Base-by-base conservation (phyloP, 2,329 filamentous ascomycete genomes). In the Aureobasidium uvarum region DNA sequence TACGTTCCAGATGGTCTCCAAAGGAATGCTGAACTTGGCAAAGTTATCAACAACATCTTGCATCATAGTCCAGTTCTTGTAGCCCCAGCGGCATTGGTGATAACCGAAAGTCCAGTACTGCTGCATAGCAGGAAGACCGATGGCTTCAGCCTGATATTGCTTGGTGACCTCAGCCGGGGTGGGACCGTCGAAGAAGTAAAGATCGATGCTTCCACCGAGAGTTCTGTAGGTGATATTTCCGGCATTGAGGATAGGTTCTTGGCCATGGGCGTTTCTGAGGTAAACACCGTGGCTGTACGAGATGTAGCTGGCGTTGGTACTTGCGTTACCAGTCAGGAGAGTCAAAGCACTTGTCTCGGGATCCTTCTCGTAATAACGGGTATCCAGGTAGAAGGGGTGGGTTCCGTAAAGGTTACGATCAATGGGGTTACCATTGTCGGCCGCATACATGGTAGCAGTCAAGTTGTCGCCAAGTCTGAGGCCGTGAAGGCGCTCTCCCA, bases 71-170 rank as follows among this genome's bases (percentile, higher is more conserved):
- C 89, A 92, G 71, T 90, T 91, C 45, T 83, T 79, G 46, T 68
- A 69, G 2, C 91, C 91, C 87, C 91, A 95, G 66, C 90, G 84
- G 71, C 90, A 94, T 74, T 96, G 91, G 69, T 96, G 91, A 73
- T 84, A 94, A 0, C 92, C 92, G 67, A 96, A 86, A 0, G 88
- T 86, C 81, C 86, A 94, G 77, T 95, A 95, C 69, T 90, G 87
- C 72, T 93, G 89, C 85, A 94, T 87, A 0, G 87, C 87, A 2
- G 90, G 90, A 3, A 90, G 78, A 0, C 90, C 90, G 54, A 88
- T 79, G 1, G 87, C 84, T 64, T 83, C 86, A 64, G 78, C 76
- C 68, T 90, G 87, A 73, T 94, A 95, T 43, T 89, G 83, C 73
- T 85, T 86, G 18, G 86, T 90, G 28, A 92, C 86, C 14, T 88